Evolutionary conservation across 177 flowering plant species (phyloP).

Genomic region (Tripterygium wilfordii): DNA sequence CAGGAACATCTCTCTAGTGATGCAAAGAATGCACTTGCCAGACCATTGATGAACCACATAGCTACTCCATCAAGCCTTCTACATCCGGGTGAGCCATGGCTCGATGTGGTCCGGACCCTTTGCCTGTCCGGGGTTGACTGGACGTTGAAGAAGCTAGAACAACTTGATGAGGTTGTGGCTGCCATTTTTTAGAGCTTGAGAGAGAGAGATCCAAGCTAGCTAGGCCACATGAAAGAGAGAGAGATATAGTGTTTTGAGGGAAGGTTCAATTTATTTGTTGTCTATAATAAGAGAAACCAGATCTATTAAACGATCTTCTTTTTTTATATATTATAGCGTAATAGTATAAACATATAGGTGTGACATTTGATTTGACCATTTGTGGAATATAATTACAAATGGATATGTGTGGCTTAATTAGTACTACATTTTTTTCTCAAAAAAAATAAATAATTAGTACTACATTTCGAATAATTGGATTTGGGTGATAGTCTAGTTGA

Average conservation of each 20-base stretch:
- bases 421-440: too few species aligned
- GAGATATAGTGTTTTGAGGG: background rate
- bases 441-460: too few species aligned
- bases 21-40: constrained; percentile 62
- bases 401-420: too few species aligned
- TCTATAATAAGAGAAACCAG: background rate
- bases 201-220: background rate
- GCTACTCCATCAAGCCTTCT: constrained; percentile 66
- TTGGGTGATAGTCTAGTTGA: too few species aligned
- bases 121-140: constrained; percentile 21
- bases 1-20: constrained; percentile 82
- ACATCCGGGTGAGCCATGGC: constrained; percentile 27
- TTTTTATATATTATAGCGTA: too few species aligned
- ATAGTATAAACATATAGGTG: too few species aligned
- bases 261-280: background rate
- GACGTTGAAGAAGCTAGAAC: constrained; percentile 36
- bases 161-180: constrained; percentile 30
- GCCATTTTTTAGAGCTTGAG: constrained; percentile 37
- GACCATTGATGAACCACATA: constrained; percentile 70
- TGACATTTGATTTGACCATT: too few species aligned
- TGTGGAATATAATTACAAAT: too few species aligned
- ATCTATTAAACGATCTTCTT: too few species aligned
- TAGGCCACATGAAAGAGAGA: background rate
- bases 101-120: constrained; percentile 24
- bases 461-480: too few species aligned